These are phyloP conservation scores for Epichloe scottii DNA, from an alignment of 2,329 filamentous ascomycete genomes.

Conservation along the genomic window DNA sequence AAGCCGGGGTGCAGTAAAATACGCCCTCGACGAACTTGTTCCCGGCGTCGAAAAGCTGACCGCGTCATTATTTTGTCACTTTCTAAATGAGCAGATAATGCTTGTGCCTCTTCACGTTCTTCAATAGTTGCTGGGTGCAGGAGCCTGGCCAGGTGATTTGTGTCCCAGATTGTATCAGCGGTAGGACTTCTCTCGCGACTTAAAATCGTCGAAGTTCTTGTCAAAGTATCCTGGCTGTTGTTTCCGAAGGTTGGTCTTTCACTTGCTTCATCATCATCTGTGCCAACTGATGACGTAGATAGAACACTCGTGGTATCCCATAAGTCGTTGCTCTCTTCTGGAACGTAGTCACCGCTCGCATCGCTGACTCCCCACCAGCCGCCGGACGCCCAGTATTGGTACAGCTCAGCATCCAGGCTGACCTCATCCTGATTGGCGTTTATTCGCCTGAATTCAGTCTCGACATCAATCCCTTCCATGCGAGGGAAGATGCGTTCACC, in stretches of 20 bases:
- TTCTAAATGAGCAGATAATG: slow-evolving; percentile 68
- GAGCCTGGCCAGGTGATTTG: slow-evolving; percentile 61
- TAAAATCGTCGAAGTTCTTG: slow-evolving; percentile 42
- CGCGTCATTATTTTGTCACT: slow-evolving; percentile 67
- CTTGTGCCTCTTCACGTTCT: slow-evolving; percentile 67
- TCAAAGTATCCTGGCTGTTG: slow-evolving; percentile 58
- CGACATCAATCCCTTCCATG: slow-evolving; percentile 62
- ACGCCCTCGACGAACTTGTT: slow-evolving; percentile 56
- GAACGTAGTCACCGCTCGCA: slow-evolving; percentile 64
- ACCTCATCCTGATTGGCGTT: slow-evolving; percentile 39
- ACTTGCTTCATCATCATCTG: slow-evolving; percentile 26
- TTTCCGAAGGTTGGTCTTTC: slow-evolving; percentile 34
- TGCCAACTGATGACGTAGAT: slow-evolving; percentile 38
- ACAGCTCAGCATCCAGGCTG: slow-evolving; percentile 61
- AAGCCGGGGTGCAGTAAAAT: slow-evolving; percentile 32
- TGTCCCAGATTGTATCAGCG: slow-evolving; percentile 50
- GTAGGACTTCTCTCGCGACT: slow-evolving; percentile 43
- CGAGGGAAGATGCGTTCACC: slow-evolving; percentile 43
- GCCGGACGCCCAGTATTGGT: slow-evolving; percentile 72
- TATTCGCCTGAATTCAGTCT: slow-evolving; percentile 60
- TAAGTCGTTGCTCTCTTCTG: slow-evolving; percentile 39
- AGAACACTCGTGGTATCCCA: slow-evolving; percentile 72
- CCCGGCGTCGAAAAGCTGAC: slow-evolving; percentile 56
- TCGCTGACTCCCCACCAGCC: slow-evolving; percentile 80
- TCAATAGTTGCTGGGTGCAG: slow-evolving; percentile 69